Base-by-base conservation (phyloP, 1,284 basidiomycete genomes). In the Naganishia cerealis region DNA sequence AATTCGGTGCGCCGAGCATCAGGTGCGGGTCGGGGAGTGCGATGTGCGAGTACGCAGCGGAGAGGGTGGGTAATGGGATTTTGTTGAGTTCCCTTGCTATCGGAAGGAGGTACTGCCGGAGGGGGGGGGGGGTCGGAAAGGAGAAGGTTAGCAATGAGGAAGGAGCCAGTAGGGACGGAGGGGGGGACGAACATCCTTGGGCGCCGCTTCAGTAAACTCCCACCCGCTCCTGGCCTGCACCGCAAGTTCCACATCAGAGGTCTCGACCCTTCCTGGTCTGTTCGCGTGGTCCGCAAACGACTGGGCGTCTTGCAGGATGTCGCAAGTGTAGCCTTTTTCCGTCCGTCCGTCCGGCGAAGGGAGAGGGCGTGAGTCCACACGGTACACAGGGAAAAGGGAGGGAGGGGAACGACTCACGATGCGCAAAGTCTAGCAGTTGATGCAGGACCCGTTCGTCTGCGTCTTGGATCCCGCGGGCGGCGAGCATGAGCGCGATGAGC, bases 261-360 rank as follows among this genome's bases (percentile, higher is more conserved):
- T 87, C 71, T 94, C 91, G 56, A 94, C 85, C 79, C 88, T 90
- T 33, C 62, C 67, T n/a, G 87, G 79, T 53, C 89, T 84, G 18
- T 88, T 89, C 6, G 92, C 94, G 78, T 99, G 95, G 74, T 98
- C 95, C 0, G 94, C 90, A 77, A 97, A 95, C 29, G 94, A 87
- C 70, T 91, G 87, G 13, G 94, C 92, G 77, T 95, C 92, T 8
- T 88, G 88, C 53, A 99, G 83, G 16, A 97, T 90, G 72, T 98
- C 94, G 36, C 89, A 86, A 0, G 94, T 94, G 81, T 99, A 99
- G 5, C 84, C 84, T 85, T n/a, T n/a, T n/a, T n/a, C n/a, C n/a
- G n/a, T n/a, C n/a, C n/a, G n/a, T n/a, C n/a, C n/a, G n/a, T n/a
- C n/a, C n/a, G n/a, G n/a, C n/a, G n/a, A n/a, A n/a, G 71, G 3